phyloP scores from a whole-genome alignment of 176 grass and related monocot species.

The Aegilops umbellulata region DNA sequence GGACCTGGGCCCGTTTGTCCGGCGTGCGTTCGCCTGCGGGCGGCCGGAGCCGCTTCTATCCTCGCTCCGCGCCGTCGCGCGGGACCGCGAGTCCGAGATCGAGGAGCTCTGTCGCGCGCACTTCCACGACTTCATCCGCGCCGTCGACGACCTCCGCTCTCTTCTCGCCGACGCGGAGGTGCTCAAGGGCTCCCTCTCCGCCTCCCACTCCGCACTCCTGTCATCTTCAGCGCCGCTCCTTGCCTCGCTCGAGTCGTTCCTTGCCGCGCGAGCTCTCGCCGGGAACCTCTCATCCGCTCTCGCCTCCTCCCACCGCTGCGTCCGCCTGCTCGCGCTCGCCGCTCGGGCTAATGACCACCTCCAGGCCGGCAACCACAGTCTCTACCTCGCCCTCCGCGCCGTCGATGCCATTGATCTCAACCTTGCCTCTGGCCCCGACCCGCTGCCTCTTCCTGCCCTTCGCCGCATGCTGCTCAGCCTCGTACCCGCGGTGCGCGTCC shows the following conservation, averaged over 20 bases:
- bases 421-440: conserved; percentile 46
- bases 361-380: conserved; percentile 47
- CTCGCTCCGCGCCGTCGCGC: conserved; percentile 44
- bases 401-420: conserved; percentile 82
- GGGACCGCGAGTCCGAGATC: conserved; percentile 68
- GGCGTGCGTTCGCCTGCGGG: conserved; percentile 62
- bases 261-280: conserved; percentile 66
- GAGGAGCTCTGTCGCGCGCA: conserved; percentile 90
- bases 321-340: conserved; percentile 71
- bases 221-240: conserved; percentile 74
- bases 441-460: conserved; percentile 65
- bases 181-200: conserved; percentile 78
- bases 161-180: conserved; percentile 88
- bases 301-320: conserved; percentile 56
- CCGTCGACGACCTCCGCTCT: conserved; percentile 93
- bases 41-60: conserved; percentile 65
- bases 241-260: conserved; percentile 76
- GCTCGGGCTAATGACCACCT: conserved; percentile 79
- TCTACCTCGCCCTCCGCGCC: conserved; percentile 86
- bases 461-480: conserved; percentile 71
- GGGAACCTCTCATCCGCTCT: conserved; percentile 75
- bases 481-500: conserved; percentile 69
- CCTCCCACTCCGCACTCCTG: conserved; percentile 65
- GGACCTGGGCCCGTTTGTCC: conserved; percentile 84
- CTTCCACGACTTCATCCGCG: conserved; percentile 95